A percentile compares a stretch with the other conserved stretches of the same genome.
Conservation (phyloP, 1,284 basidiomycete species). For the Tetrapyrgos nigripes region DNA sequence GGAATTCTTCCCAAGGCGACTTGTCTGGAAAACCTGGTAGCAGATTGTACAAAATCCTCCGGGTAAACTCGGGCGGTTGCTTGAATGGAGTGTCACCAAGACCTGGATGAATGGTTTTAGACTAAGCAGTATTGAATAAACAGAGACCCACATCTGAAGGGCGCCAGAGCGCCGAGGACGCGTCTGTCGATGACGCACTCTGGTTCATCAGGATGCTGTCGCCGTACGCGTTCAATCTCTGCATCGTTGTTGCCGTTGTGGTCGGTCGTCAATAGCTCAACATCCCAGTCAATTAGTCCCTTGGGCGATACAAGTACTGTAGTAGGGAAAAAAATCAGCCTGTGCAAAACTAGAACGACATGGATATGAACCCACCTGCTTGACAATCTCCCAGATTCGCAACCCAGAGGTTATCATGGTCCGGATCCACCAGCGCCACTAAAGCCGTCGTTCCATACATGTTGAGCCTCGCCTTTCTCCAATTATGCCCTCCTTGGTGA, state of each 20-base stretch:
- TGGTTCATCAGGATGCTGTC: conserved; percentile 69
- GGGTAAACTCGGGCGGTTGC: conserved; percentile 71
- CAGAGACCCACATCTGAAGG: conserved; percentile 64
- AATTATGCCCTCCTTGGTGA: conserved; percentile 60
- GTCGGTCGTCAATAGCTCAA: conserved; percentile 59
- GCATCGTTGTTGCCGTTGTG: conserved; percentile 69
- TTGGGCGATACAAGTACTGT: conserved; percentile 60
- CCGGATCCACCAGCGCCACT: conserved; percentile 70
- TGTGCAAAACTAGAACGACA: conserved; percentile 13
- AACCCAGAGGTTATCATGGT: conserved; percentile 69
- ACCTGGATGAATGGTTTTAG: conserved; percentile 42
- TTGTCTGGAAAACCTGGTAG: conserved; percentile 66
- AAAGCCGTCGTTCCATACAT: conserved; percentile 80
- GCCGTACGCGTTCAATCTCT: conserved; percentile 62
- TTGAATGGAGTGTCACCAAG: conserved; percentile 77
- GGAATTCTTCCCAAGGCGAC: conserved; percentile 69
- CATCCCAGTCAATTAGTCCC: conserved; percentile 48
- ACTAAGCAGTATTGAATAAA: conserved; percentile 7
- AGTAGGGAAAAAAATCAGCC: conserved; percentile 14
- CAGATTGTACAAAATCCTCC: conserved; percentile 69
- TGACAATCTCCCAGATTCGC: conserved; percentile 78
- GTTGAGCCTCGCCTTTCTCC: conserved; percentile 66
- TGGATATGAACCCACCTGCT: conserved; percentile 53
- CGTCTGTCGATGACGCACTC: conserved; percentile 66
- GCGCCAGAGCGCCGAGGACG: conserved; percentile 74